A percentile compares a stretch with the other conserved stretches of the same genome.
phyloP scores from a whole-genome alignment of 805 yeast genomes.

The Henningerozyma blattae region DNA sequence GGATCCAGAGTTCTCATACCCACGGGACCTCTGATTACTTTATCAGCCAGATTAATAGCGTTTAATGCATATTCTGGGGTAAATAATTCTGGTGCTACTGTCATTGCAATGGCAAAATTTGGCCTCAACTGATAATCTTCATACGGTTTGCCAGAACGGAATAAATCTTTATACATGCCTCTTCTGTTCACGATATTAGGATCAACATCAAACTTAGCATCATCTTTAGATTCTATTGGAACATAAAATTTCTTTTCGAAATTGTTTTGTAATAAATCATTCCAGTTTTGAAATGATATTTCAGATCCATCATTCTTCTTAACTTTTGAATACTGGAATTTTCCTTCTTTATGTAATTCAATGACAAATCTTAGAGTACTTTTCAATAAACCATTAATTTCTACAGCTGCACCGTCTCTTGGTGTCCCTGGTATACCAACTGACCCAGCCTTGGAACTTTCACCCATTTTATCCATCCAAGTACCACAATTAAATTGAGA shows the following conservation, averaged over 20 bases:
- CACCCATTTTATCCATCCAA: conserved; percentile 99
- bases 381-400: conserved; percentile 79
- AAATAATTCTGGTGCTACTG: conserved; percentile 91
- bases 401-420: conserved; percentile 93
- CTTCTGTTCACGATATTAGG: conserved; percentile 64
- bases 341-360: conserved; percentile 39
- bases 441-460: conserved; percentile 67
- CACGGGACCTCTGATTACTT: conserved; percentile 67
- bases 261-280: conserved; percentile 48
- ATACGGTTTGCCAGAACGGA: conserved; percentile 67
- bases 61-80: conserved; percentile 42
- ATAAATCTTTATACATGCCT: conserved; percentile 88
- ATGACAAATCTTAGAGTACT: conserved; percentile 74
- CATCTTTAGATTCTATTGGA: conserved; percentile 56
- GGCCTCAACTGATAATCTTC: conserved; percentile 93
- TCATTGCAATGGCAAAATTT: conserved; percentile 84
- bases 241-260: conserved; percentile 74
- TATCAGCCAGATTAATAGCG: conserved; percentile 67
- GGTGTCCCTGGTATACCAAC: conserved; percentile 97
- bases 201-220: conserved; percentile 49
- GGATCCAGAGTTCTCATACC: conserved; percentile 94
- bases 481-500: conserved; percentile 92
- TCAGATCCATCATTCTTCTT: conserved; percentile 43
- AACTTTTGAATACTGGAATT: conserved; percentile 49
- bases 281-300: conserved; percentile 61